phyloP scores from a whole-genome alignment of 176 grass and related monocot species.

The Aegilops sharonensis region DNA sequence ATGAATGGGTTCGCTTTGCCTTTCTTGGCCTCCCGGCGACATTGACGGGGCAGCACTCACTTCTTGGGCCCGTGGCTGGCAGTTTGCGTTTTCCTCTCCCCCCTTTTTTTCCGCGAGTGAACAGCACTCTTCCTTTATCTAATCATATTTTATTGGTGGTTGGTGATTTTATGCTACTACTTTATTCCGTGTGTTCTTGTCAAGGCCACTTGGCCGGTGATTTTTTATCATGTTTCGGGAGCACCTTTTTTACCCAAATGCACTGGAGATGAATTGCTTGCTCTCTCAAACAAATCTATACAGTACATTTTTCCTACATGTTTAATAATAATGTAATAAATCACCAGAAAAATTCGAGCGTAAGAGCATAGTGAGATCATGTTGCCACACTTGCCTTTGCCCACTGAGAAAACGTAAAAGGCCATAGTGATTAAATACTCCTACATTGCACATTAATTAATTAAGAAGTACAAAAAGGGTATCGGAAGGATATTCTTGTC shows the following conservation, averaged over 20 bases:
- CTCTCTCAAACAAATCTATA: neutral
- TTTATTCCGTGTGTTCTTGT: constrained; percentile 37
- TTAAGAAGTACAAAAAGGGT: neutral
- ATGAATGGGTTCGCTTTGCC: constrained; percentile 42
- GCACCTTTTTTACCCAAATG: neutral
- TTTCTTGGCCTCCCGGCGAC: constrained; percentile 53
- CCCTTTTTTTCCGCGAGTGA: constrained; percentile 13
- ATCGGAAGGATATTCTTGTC: constrained; percentile 31
- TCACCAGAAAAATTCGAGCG: neutral
- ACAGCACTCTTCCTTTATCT: constrained; percentile 5
- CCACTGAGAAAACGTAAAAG: neutral
- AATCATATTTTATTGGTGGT: constrained; percentile 31
- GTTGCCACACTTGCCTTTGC: neutral
- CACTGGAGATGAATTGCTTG: neutral
- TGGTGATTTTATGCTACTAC: constrained; percentile 28
- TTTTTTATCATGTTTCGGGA: neutral
- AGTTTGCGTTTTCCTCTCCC: neutral
- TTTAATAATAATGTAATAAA: neutral
- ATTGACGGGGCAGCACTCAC: constrained; percentile 51
- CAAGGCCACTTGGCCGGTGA: constrained; percentile 14
- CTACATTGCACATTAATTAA: neutral
- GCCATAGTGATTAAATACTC: neutral
- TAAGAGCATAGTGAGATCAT: neutral
- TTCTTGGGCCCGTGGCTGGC: constrained; percentile 45
- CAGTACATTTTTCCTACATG: neutral